Evolutionary conservation across 2,329 filamentous ascomycete species (phyloP).

Genomic region (Aspergillus vadensis): DNA sequence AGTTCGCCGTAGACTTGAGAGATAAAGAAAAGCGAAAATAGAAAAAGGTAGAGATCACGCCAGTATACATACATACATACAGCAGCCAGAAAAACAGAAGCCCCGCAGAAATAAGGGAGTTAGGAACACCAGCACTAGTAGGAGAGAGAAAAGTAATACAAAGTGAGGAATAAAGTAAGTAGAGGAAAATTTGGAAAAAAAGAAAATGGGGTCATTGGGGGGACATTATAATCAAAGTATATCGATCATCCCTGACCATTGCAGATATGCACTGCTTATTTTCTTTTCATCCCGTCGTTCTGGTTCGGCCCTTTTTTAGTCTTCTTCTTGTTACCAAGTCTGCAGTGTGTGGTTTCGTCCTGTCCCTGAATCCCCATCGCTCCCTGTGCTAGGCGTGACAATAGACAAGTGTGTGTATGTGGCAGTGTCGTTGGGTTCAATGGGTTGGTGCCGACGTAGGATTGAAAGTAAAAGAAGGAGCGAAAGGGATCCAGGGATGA

Average conservation of each 20-base stretch:
- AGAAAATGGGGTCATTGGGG: constrained; percentile 7
- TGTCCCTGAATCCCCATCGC: background rate
- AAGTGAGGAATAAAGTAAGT: constrained; percentile 10
- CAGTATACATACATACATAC: constrained; percentile 6
- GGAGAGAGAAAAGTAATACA: constrained; percentile 16
- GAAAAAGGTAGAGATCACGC: constrained; percentile 13
- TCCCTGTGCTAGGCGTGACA: background rate
- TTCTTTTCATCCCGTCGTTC: constrained; percentile 2
- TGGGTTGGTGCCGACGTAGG: background rate
- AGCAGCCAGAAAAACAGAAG: constrained; percentile 6
- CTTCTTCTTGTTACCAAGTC: background rate
- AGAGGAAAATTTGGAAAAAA: constrained; percentile 12
- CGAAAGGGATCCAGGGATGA: constrained; percentile 7
- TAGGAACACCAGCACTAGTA: constrained; percentile 27
- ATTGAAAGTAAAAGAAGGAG: constrained; percentile 12
- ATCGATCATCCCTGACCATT: background rate
- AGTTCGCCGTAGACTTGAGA: constrained; percentile 15
- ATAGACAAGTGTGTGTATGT: background rate
- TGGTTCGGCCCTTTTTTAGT: background rate
- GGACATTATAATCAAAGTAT: background rate
- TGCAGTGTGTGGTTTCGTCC: background rate
- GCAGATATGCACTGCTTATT: background rate
- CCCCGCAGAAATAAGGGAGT: constrained; percentile 8
- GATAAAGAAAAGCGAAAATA: too few relatives aligned
- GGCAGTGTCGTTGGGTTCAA: background rate